Evolutionary conservation across 1,284 basidiomycete species (phyloP), one percentile per base, ranked within the genome.

Genomic region (Malassezia furfur): DNA sequence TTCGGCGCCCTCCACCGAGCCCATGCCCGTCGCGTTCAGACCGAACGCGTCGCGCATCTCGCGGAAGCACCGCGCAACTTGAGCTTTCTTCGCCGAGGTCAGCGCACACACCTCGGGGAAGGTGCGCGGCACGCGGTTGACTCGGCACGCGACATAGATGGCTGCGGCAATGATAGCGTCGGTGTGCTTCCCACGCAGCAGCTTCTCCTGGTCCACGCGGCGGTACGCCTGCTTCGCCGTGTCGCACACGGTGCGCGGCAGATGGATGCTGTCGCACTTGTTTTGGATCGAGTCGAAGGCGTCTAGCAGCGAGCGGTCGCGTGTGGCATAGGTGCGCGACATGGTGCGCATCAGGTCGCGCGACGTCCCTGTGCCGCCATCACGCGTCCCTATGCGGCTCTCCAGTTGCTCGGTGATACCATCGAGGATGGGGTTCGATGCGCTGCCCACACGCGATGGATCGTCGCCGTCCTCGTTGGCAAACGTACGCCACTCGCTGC

Each of bases 391-490:
- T 73, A 98, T 96, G 61, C 88, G 83, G 28, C 94, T 98, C 70
- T 91, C 87, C 50, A 94, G 82, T 74, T 91, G 86, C 74, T 93
- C 90, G 67, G 90, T 86, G 46, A 88, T 88, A 73, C 96, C 91
- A 39, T 81, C 77, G 77, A 96, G 81, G 28, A 96, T 79, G 50
- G 91, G 90, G 75, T 96, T 91, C 38, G 85, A 84, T 37, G 91
- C 89, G 52, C 89, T 90, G 79, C 94, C 94, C 64, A 99, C 94
- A 87, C 94, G 94, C 67, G 93, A 98, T 55, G 93, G 93, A 76
- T 98, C 94, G 76, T 98, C 94, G 59, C 93, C 91, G 34, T 78
- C 77, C 78, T 96, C 93, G 76, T 99, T 94, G 65, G 94, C 94
- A 77, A 99, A 99, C 55, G 94, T 98, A 85, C 96, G 81, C 69